Conservation (phyloP, 225 moss, liverwort and hornwort genomes). For the Bryoerythrophyllum caledonicum region DNA sequence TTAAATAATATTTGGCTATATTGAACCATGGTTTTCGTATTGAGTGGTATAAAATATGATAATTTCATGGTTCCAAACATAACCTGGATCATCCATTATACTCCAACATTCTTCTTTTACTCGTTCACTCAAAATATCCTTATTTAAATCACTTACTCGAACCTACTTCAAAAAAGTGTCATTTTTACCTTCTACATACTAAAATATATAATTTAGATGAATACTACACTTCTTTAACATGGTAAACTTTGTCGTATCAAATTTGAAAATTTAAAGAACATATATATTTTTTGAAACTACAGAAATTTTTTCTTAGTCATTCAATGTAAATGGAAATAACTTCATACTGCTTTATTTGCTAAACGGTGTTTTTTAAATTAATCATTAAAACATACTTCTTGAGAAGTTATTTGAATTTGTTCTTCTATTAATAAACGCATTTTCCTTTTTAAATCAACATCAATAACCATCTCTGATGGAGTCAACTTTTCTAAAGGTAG, state of each 20-base stretch:
- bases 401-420: conserved; percentile 39
- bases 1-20: no score
- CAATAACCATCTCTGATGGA: conserved; percentile 64
- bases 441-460: conserved; percentile 51
- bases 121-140: conserved; percentile 65
- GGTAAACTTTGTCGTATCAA: background rate
- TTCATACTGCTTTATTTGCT: no score
- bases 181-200: background rate
- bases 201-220: no score
- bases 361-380: no score
- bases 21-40: background rate
- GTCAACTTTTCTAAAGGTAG: conserved; percentile 71
- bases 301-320: no score
- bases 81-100: conserved; percentile 68
- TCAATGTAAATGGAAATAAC: no score
- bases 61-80: accelerated
- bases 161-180: conserved; percentile 34
- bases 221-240: no score
- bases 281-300: no score
- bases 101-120: conserved; percentile 70
- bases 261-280: background rate
- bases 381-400: conserved; percentile 42
- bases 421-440: conserved; percentile 36
- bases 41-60: background rate
- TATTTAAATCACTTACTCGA: conserved; percentile 54